A percentile compares a stretch with the other conserved stretches of the same genome.
These are phyloP conservation scores for Mycena albidolilacea DNA, from an alignment of 768 basidiomycete species.

Conservation along the genomic window DNA sequence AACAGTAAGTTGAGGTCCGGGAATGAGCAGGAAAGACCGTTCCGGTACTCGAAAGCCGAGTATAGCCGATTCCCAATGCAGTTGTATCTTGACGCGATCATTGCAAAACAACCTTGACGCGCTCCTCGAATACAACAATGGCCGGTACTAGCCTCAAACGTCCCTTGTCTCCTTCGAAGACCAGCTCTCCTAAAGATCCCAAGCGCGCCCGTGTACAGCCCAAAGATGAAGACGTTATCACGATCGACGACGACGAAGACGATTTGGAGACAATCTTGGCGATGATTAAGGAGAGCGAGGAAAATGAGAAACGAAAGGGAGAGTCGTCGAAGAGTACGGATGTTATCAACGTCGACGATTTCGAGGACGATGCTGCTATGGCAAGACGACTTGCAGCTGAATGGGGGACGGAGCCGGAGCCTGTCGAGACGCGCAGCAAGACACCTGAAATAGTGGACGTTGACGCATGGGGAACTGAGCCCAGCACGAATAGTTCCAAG, in stretches of 20 bases:
- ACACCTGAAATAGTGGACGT: slow-evolving; percentile 22
- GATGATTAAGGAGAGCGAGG: slow-evolving; percentile 60
- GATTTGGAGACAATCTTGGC: slow-evolving; percentile 57
- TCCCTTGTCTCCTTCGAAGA: slow-evolving; percentile 16
- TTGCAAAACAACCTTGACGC: background rate
- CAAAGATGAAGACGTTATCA: slow-evolving; percentile 31
- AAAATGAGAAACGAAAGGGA: slow-evolving; percentile 55
- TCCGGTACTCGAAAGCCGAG: background rate
- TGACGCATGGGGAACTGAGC: slow-evolving; percentile 29
- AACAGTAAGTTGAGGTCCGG: background rate
- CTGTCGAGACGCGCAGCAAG: slow-evolving; percentile 31
- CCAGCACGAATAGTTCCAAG: slow-evolving; percentile 18
- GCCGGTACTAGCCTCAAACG: slow-evolving; percentile 29
- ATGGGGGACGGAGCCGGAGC: slow-evolving; percentile 49
- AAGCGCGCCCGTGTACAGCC: slow-evolving; percentile 37
- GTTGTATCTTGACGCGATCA: background rate
- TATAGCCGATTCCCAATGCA: background rate
- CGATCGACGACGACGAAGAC: slow-evolving; percentile 54
- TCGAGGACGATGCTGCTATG: slow-evolving; percentile 55
- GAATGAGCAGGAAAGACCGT: background rate
- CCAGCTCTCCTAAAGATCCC: slow-evolving; percentile 36
- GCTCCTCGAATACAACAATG: background rate
- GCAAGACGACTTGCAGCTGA: slow-evolving; percentile 57
- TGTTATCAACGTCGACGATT: slow-evolving; percentile 31
- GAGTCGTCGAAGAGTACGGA: slow-evolving; percentile 13